Base-by-base conservation (phyloP, 352 stramenopile species). In the Globisporangium polare region DNA sequence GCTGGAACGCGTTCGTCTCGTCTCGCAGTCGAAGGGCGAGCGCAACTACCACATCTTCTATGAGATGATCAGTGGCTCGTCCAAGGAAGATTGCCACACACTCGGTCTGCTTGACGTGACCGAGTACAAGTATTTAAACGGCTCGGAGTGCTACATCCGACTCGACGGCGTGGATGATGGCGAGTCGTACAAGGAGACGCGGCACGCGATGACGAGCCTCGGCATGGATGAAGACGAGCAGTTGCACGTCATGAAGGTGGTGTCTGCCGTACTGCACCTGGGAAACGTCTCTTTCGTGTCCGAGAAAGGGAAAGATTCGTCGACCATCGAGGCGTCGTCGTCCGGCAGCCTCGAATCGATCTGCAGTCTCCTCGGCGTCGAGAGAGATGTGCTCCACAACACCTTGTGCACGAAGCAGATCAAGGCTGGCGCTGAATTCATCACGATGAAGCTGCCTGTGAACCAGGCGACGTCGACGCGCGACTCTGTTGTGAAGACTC, bases 21-120 rank as follows among this genome's bases (percentile, higher is more conserved):
- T 99, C 27, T 92, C 83, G 2, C 94, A 98, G 46, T 83, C 80
- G 41, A 85, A 94, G n/a, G 92, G 90, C 6, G 97, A 99, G 67
- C 89, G 97, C 31, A 98, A 97, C 60, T 99, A 98, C 72, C 97
- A 99, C 67, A 96, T 99, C 59, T 99, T 99, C 63, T 99, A 99
- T 68, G 95, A 99, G 71, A 78, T 98, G 62, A 80, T 87, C 65
- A 70, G 75, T n/a, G 94, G 94, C 15, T 85, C 82, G 2, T 90
- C 74, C 2, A 69, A 55, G 18, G 63, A 71, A 15, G 80, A 94
- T 31, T 80, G 81, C 12, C 52, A 80, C 20, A 63, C 75, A 51
- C 65, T 93, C 35, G 56, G 58, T 13, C 63, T 94, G 22, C 62
- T 65, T 15, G 71, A 82, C 13, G 56, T 92, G 42, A 56, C 71